Evolutionary conservation across 2,329 filamentous ascomycete species (phyloP).

Genomic region (Rugonectria rugulosa): DNA sequence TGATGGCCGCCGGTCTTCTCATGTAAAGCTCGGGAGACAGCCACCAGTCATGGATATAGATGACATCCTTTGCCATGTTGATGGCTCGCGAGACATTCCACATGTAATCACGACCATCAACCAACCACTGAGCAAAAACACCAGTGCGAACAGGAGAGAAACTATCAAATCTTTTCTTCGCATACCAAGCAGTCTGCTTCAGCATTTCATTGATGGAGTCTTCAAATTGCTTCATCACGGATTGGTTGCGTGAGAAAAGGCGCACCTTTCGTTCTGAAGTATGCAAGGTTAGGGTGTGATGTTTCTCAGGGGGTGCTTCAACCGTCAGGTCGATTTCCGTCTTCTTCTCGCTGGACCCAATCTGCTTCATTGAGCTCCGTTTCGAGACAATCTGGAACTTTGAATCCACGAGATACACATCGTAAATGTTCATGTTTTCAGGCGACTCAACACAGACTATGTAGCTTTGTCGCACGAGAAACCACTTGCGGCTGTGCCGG

Average conservation of each 20-base stretch:
- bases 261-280: conserved; percentile 94
- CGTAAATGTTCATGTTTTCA: conserved; percentile 98
- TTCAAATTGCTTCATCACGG: conserved; percentile 89
- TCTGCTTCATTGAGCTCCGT: conserved; percentile 62
- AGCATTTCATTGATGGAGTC: conserved; percentile 91
- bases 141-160: conserved; percentile 89
- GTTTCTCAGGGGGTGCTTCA: conserved; percentile 58
- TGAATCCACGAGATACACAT: conserved; percentile 95
- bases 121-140: conserved; percentile 94
- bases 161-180: conserved; percentile 86
- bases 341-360: conserved; percentile 67
- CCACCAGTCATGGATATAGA: conserved; percentile 99
- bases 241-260: conserved; percentile 88
- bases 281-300: conserved; percentile 86
- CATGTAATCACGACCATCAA: conserved; percentile 98
- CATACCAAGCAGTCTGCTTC: conserved; percentile 81
- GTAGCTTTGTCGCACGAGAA: conserved; percentile 96
- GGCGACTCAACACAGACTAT: conserved; percentile 98
- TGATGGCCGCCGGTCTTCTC: conserved; percentile 91
- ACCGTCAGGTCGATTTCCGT: conserved; percentile 51
- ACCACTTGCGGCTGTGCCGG: conserved; percentile 94
- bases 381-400: conserved; percentile 85
- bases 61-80: conserved; percentile 95
- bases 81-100: conserved; percentile 98
- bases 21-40: conserved; percentile 95